phyloP scores from a whole-genome alignment of 805 yeast species.

The Ogataea pilisensis region DNA sequence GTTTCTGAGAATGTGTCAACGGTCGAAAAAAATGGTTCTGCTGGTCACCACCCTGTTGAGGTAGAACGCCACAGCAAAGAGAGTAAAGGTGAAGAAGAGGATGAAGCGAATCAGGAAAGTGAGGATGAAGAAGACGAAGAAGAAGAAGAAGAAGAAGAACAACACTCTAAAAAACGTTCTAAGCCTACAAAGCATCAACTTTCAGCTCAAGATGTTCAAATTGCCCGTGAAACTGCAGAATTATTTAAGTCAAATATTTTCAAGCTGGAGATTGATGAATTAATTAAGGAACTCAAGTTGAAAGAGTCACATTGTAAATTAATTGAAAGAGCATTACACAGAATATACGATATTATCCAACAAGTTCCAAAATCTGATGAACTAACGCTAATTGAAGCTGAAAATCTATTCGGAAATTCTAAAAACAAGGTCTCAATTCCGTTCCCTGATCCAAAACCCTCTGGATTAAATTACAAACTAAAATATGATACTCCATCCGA shows the following conservation, averaged over 20 bases:
- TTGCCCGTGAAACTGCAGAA: conserved; percentile 91
- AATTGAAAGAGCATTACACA: conserved; percentile 73
- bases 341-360: conserved; percentile 64
- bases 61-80: background rate
- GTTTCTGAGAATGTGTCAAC: background rate
- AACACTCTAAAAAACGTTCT: conserved; percentile 9
- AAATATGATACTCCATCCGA: conserved; percentile 66
- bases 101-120: conserved; percentile 15
- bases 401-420: conserved; percentile 41
- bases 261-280: conserved; percentile 91
- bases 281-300: conserved; percentile 72
- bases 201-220: conserved; percentile 79
- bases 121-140: conserved; percentile 24
- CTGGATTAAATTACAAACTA: conserved; percentile 62
- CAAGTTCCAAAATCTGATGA: conserved; percentile 54
- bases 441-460: conserved; percentile 87
- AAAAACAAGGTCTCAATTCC: conserved; percentile 61
- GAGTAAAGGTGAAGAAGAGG: background rate
- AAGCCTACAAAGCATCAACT: conserved; percentile 27
- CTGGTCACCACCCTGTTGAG: background rate
- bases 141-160: conserved; percentile 6
- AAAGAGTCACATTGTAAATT: conserved; percentile 62
- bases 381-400: conserved; percentile 56
- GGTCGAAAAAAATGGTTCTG: background rate
- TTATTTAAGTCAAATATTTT: conserved; percentile 92